Percentiles rank a stretch among this genome's conserved stretches.
Conservation (phyloP, 1,139 yeast genomes). For the Debaryomyces sp. region DNA sequence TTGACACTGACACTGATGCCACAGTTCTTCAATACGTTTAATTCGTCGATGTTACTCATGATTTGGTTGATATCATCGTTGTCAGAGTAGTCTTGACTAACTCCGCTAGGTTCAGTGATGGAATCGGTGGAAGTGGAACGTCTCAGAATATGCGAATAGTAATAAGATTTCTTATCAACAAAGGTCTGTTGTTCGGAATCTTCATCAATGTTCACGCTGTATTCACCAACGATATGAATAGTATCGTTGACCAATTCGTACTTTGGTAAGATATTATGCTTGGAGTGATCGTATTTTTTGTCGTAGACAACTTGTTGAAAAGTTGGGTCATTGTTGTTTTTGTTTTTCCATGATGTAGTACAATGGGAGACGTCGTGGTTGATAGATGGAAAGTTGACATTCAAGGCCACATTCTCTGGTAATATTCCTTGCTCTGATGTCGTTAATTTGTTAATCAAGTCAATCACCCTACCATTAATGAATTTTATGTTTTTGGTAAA, state of each 20-base stretch:
- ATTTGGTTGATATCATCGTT: constrained; percentile 15
- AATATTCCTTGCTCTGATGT: not conserved
- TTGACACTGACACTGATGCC: constrained; percentile 25
- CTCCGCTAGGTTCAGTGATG: constrained; percentile 5
- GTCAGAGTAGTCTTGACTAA: constrained; percentile 14
- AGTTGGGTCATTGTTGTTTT: constrained; percentile 11
- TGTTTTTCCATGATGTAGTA: constrained; percentile 16
- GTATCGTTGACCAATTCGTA: constrained; percentile 12
- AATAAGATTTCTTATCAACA: constrained; percentile 21
- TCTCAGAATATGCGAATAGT: constrained; percentile 19
- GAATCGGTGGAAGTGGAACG: constrained; percentile 5
- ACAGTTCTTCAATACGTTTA: constrained; percentile 21
- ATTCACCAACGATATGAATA: constrained; percentile 12
- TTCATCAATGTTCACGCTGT: constrained; percentile 9
- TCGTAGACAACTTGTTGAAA: constrained; percentile 12
- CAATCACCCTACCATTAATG: constrained; percentile 26
- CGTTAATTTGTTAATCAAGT: constrained; percentile 20
- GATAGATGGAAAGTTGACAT: constrained; percentile 37
- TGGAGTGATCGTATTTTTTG: not conserved
- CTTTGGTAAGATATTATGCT: constrained; percentile 12
- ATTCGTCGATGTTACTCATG: constrained; percentile 15
- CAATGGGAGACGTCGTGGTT: constrained; percentile 32
- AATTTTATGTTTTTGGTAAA: constrained; percentile 29
- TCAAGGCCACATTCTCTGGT: constrained; percentile 14
- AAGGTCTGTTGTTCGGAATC: constrained; percentile 16